Evolutionary conservation across 1,284 basidiomycete species (phyloP).

Genomic region (Malassezia obtusa): DNA sequence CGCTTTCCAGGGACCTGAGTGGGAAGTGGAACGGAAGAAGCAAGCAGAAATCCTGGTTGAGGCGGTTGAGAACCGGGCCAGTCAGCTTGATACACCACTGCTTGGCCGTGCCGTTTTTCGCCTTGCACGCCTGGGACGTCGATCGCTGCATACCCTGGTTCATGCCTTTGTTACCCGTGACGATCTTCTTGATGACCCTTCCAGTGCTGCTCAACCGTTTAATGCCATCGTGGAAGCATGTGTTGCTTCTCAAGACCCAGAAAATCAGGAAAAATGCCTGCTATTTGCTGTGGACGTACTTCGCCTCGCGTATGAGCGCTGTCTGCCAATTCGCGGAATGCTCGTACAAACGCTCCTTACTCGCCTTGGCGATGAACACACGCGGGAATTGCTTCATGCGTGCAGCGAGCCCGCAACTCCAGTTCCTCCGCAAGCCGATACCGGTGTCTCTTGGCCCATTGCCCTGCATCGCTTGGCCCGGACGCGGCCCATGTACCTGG

Average conservation of each 20-base stretch:
- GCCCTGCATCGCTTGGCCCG: background rate
- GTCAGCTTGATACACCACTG: slow-evolving; percentile 5
- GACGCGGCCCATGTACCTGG: slow-evolving; percentile 1
- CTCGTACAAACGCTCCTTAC: slow-evolving; percentile 1
- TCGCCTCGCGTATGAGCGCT: background rate
- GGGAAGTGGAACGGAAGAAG: background rate
- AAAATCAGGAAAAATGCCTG: too few relatives aligned
- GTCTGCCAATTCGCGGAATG: background rate
- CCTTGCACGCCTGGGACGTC: slow-evolving; percentile 1
- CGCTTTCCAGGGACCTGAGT: background rate
- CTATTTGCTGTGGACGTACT: background rate
- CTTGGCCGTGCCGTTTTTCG: slow-evolving; percentile 12
- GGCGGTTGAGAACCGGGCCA: background rate
- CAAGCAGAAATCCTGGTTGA: background rate
- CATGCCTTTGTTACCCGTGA: background rate
- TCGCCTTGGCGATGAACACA: background rate
- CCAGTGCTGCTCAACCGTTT: slow-evolving; percentile 6
- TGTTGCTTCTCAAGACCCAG: background rate
- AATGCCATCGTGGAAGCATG: background rate
- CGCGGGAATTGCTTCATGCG: background rate
- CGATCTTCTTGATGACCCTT: background rate
- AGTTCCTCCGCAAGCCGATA: too few relatives aligned
- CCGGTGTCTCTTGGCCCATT: background rate
- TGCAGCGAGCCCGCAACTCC: background rate
- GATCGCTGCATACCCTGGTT: background rate